These are phyloP conservation scores for Solanum arcanum DNA, from an alignment of 257 asterid genomes.

Conservation along the genomic window DNA sequence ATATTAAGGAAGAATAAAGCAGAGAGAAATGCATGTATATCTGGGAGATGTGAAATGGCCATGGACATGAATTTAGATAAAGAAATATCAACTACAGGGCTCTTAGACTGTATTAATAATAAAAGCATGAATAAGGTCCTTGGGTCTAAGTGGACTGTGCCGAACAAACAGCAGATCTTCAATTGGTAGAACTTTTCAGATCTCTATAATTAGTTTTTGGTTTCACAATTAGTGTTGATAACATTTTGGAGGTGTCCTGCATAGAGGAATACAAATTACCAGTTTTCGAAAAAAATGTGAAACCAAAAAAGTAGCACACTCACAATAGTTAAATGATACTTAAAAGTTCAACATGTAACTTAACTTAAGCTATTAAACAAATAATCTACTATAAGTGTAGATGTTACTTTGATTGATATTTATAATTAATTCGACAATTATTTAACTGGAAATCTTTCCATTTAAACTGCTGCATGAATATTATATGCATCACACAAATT, in stretches of 20 bases:
- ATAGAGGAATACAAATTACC: neutral
- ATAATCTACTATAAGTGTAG: neutral
- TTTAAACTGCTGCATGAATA: neutral
- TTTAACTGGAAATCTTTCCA: neutral
- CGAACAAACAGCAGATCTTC: neutral
- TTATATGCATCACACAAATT: neutral
- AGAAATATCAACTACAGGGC: neutral
- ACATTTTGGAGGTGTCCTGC: neutral
- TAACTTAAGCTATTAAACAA: neutral
- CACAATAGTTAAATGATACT: neutral
- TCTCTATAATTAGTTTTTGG: neutral
- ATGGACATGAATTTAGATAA: neutral
- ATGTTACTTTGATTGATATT: neutral
- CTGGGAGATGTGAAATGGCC: neutral
- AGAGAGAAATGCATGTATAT: neutral
- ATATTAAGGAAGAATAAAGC: neutral
- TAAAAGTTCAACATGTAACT: neutral
- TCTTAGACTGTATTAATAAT: neutral
- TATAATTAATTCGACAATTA: neutral
- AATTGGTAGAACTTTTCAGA: neutral
- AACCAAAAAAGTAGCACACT: neutral
- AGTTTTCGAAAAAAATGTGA: neutral
- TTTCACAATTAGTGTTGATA: neutral
- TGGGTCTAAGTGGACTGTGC: neutral
- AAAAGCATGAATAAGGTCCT: neutral